Conservation (phyloP, 441 rosid species). For the Oxalis stricta region DNA sequence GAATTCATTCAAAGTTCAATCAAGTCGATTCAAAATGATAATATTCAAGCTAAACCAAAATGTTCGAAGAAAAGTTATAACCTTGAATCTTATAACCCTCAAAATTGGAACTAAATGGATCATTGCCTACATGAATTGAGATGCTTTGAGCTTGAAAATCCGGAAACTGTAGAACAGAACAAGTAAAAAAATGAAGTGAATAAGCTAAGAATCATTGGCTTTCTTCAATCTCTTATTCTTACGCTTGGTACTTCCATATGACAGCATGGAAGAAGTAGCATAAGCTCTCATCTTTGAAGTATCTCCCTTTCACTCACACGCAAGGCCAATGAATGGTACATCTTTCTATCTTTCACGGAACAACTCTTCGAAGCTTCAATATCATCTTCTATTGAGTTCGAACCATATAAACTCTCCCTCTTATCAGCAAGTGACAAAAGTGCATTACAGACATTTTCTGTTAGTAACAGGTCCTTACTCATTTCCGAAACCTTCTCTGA, state of each 20-base stretch:
- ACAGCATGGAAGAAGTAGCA: conserved; percentile 12
- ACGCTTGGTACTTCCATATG: conserved; percentile 1
- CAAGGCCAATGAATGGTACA: conserved; percentile 45
- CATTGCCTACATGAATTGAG: too few relatives aligned
- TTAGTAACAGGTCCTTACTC: conserved; percentile 33
- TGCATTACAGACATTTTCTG: conserved; percentile 45
- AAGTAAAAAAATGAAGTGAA: too few relatives aligned
- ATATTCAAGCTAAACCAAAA: too few relatives aligned
- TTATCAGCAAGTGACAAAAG: conserved; percentile 48
- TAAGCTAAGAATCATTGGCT: conserved; percentile 2
- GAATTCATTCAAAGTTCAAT: too few relatives aligned
- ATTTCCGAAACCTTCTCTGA: conserved; percentile 22
- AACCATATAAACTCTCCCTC: conserved; percentile 52
- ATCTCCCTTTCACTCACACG: conserved; percentile 68
- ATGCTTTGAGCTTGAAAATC: too few relatives aligned
- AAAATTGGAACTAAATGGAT: too few relatives aligned
- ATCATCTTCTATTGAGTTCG: conserved; percentile 36
- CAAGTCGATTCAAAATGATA: too few relatives aligned
- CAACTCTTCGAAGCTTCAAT: conserved; percentile 26
- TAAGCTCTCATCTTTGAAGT: conserved; percentile 45
- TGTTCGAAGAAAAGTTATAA: too few relatives aligned
- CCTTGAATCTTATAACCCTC: too few relatives aligned
- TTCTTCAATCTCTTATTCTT: conserved; percentile 20
- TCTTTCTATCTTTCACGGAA: conserved; percentile 35
- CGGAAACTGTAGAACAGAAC: too few relatives aligned